phyloP scores from a whole-genome alignment of 345 rosid species.

The Turnera subulata region DNA sequence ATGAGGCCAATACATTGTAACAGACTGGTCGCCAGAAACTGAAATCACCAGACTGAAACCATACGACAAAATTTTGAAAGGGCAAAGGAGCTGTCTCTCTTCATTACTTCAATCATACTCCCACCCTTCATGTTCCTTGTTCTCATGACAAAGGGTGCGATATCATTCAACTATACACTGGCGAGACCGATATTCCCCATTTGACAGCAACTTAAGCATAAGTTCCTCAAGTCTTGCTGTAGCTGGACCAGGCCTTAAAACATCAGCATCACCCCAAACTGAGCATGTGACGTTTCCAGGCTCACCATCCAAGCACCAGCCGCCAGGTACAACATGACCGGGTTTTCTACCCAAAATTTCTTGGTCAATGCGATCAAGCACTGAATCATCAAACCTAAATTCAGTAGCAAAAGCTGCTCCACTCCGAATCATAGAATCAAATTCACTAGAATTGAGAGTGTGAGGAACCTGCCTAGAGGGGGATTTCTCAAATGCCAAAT shows the following conservation, averaged over 20 bases:
- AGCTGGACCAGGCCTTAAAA: slow-evolving; percentile 80
- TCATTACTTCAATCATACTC: too few species aligned
- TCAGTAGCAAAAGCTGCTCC: slow-evolving; percentile 86
- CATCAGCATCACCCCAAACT: slow-evolving; percentile 83
- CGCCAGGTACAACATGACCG: slow-evolving; percentile 67
- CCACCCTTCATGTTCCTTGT: not conserved
- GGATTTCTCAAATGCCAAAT: slow-evolving; percentile 39
- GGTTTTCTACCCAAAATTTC: slow-evolving; percentile 60
- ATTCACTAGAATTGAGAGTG: slow-evolving; percentile 51
- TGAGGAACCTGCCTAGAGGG: slow-evolving; percentile 35
- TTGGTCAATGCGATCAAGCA: slow-evolving; percentile 69
- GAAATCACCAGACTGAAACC: too few species aligned
- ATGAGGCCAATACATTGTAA: too few species aligned
- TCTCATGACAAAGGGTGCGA: not conserved
- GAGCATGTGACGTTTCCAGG: slow-evolving; percentile 49
- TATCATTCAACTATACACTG: slow-evolving; percentile 57
- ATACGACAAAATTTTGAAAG: too few species aligned
- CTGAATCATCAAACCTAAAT: slow-evolving; percentile 42
- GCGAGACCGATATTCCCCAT: slow-evolving; percentile 44
- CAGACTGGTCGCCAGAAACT: too few species aligned
- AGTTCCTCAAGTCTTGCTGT: slow-evolving; percentile 66
- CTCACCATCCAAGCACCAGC: slow-evolving; percentile 92
- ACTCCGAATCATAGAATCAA: slow-evolving; percentile 55
- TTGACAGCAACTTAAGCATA: slow-evolving; percentile 47
- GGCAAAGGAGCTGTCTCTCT: too few species aligned